A percentile compares a stretch with the other conserved stretches of the same genome.
Evolutionary conservation across 495 filamentous ascomycete genomes (phyloP).

Genomic region (Hyaloscypha hepaticicola): DNA sequence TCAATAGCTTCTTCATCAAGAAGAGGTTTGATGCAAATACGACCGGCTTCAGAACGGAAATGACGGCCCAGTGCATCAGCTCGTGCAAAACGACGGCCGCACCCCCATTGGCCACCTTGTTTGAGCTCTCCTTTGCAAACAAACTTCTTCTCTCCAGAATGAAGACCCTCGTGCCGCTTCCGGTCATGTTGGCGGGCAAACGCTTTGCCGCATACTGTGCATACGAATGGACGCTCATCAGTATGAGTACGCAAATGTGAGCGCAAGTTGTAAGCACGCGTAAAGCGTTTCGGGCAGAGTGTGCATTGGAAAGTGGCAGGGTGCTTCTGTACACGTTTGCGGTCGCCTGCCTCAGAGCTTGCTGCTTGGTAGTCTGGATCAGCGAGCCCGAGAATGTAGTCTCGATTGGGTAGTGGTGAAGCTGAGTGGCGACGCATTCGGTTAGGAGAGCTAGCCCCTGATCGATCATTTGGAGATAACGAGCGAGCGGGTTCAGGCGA

Average conservation of each 20-base stretch:
- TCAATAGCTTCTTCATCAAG: conserved; percentile 87
- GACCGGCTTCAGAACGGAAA: conserved; percentile 92
- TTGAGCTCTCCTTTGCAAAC: conserved; percentile 90
- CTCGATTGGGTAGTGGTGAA: conserved; percentile 81
- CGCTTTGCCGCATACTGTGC: conserved; percentile 93
- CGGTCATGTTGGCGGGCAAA: conserved; percentile 93
- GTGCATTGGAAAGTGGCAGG: conserved; percentile 88
- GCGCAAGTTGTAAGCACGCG: conserved; percentile 83
- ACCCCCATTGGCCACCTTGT: conserved; percentile 83
- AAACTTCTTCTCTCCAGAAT: conserved; percentile 95
- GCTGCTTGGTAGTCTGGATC: conserved; percentile 81
- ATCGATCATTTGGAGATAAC: conserved; percentile 65
- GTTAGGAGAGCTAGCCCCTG: conserved; percentile 59
- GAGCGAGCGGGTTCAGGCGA: conserved; percentile 56
- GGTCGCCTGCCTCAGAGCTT: conserved; percentile 46
- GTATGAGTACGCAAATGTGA: conserved; percentile 93
- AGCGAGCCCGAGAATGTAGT: conserved; percentile 89
- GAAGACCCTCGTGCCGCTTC: conserved; percentile 86
- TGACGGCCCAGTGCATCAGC: conserved; percentile 96
- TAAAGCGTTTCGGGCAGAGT: conserved; percentile 84
- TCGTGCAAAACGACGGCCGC: conserved; percentile 87
- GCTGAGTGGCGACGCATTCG: conserved; percentile 74
- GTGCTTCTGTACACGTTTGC: conserved; percentile 91
- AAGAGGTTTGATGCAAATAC: conserved; percentile 93
- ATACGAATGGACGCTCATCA: conserved; percentile 91